Evolutionary conservation across 1,284 basidiomycete genomes (phyloP), one percentile per base, ranked within the genome.

Genomic region (Ustilago vetiveriae): DNA sequence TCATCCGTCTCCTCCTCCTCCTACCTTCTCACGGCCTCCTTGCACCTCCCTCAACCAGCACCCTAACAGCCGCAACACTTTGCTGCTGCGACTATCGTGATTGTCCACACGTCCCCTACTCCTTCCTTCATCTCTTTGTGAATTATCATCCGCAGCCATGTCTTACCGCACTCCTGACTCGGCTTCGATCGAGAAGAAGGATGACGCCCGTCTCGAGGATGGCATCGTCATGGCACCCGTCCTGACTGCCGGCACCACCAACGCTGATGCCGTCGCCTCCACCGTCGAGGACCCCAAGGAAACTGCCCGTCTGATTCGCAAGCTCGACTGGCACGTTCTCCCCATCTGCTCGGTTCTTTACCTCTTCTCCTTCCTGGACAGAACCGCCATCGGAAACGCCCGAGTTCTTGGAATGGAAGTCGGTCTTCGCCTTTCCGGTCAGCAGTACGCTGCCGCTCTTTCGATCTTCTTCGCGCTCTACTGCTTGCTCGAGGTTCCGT

Each of bases 351-450:
- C 66, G 17, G 57, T 92, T 58, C 82, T 92, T 60, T 92, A 91
- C 82, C 84, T 90, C 13, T 81, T 90, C 39, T 88, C 88, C 67
- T 90, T 90, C 80, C 82, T 90, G 70, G 91, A 92, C 82, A 86
- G 91, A 54, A 89, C 90, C 36, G 90, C 89, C 72, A 90, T 92
- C 69, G 91, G 90, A 78, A 92, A 92, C 81, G 88, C 88, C 22
- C 87, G 87, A 83, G 87, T 90, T 22, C 74, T 72, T 69, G 60
- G 84, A 9, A 59, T 75, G 33, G 57, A 75, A 26, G 37, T 40
- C 30, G 38, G 67, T 46, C 53, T 74, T 21, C 29, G 54, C 23
- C 78, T 86, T 8, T 54, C 65, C 14, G 57, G 38, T 33, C 67
- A 14, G 88, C 88, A 82, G 88, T 85, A 83, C 68, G 81, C 60